A percentile compares a stretch with the other conserved stretches of the same genome.
phyloP scores from a whole-genome alignment of 2,329 filamentous ascomycete species.

The Penicillium occitanis region DNA sequence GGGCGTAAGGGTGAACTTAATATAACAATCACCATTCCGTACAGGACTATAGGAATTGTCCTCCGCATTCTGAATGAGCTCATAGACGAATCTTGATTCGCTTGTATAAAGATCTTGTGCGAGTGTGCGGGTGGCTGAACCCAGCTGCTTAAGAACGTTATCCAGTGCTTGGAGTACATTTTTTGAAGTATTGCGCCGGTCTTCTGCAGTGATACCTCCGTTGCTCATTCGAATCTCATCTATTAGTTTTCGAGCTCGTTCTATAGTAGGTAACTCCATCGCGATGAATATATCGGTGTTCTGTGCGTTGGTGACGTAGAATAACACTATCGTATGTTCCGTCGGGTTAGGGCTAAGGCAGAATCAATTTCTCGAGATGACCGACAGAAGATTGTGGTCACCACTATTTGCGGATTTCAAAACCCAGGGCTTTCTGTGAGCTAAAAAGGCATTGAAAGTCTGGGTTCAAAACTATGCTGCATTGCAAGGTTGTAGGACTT shows the following conservation, averaged over 20 bases:
- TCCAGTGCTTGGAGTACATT: constrained; percentile 1
- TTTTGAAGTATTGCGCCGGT: neutral
- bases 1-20: neutral
- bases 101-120: neutral
- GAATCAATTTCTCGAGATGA: neutral
- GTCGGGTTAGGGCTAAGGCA: neutral
- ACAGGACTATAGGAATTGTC: constrained; percentile 1
- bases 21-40: too few relatives aligned
- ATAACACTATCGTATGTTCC: neutral
- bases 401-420: neutral
- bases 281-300: neutral
- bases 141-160: neutral
- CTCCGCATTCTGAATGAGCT: neutral
- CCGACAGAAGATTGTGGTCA: neutral
- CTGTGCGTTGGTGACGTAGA: neutral
- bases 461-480: neutral
- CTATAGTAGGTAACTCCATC: neutral
- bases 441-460: neutral
- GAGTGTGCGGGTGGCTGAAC: neutral
- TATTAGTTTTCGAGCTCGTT: neutral
- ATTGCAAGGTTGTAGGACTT: neutral
- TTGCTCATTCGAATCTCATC: neutral
- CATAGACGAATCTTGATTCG: constrained; percentile 3
- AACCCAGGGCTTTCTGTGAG: neutral
- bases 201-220: constrained; percentile 8